These are phyloP conservation scores for Penicillium crystallinum DNA, from an alignment of 495 filamentous ascomycete species.

Conservation along the genomic window DNA sequence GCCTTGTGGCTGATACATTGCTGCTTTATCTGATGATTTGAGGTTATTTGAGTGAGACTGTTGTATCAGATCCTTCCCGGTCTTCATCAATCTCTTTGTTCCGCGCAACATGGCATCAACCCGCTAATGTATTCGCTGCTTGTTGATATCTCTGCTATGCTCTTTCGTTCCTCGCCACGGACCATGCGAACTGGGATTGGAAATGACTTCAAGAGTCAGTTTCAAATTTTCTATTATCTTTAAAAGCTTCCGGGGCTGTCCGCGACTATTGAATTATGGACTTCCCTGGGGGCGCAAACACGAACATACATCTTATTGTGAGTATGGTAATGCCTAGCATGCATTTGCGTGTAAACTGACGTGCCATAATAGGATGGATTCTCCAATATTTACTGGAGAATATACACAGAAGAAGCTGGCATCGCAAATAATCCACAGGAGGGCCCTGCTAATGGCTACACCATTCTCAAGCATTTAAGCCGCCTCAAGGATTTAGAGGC, in stretches of 20 bases:
- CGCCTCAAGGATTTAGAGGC: slow-evolving; percentile 44
- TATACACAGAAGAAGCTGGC: slow-evolving; percentile 42
- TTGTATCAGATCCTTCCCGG: neutral
- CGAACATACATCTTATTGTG: slow-evolving; percentile 46
- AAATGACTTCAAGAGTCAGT: slow-evolving; percentile 35
- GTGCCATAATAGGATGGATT: slow-evolving; percentile 37
- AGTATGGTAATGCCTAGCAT: slow-evolving; percentile 13
- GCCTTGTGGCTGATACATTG: neutral
- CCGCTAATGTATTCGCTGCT: slow-evolving; percentile 19
- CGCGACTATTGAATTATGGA: slow-evolving; percentile 41
- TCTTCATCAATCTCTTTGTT: neutral
- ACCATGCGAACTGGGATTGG: slow-evolving; percentile 16
- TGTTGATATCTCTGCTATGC: slow-evolving; percentile 3
- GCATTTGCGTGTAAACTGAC: slow-evolving; percentile 11
- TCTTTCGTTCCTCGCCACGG: slow-evolving; percentile 3
- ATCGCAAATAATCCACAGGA: slow-evolving; percentile 33
- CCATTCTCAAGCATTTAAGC: slow-evolving; percentile 42
- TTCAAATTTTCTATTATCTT: slow-evolving; percentile 24
- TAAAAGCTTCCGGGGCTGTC: slow-evolving; percentile 27
- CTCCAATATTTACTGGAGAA: slow-evolving; percentile 46
- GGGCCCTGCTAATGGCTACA: slow-evolving; percentile 36
- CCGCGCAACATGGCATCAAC: slow-evolving; percentile 19
- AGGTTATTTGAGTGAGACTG: neutral
- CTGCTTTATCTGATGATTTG: neutral
- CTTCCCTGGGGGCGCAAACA: slow-evolving; percentile 43